phyloP scores from a whole-genome alignment of 148 eudicot genomes.

The Vaccinium myrtillus region DNA sequence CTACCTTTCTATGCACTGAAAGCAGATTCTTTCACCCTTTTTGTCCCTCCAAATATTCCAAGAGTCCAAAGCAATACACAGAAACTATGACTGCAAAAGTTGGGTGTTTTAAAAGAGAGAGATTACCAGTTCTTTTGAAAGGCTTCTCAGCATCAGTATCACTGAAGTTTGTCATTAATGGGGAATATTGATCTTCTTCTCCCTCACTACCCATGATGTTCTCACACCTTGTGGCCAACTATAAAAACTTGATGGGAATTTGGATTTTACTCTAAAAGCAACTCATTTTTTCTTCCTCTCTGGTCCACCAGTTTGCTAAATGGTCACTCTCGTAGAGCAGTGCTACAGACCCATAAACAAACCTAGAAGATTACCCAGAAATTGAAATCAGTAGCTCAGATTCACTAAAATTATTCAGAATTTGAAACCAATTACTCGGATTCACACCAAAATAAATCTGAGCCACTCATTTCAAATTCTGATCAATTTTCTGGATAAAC shows the following conservation, averaged over 20 bases:
- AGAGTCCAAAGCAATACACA: not conserved
- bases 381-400: too few relatives aligned
- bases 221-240: not conserved
- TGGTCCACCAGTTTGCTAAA: not conserved
- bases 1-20: not conserved
- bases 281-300: not conserved
- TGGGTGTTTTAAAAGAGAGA: not conserved
- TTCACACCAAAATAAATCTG: too few relatives aligned
- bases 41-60: not conserved
- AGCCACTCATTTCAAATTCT: too few relatives aligned
- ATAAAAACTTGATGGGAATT: not conserved
- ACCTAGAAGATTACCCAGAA: too few relatives aligned
- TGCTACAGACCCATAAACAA: too few relatives aligned
- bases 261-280: not conserved
- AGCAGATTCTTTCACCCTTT: not conserved
- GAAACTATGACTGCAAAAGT: not conserved
- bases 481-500: too few relatives aligned
- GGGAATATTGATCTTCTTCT: not conserved
- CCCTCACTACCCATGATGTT: not conserved
- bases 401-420: too few relatives aligned
- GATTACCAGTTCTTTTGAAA: constrained; percentile 7
- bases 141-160: not conserved
- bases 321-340: not conserved
- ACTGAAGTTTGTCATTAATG: not conserved
- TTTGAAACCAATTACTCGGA: too few relatives aligned